Conservation (phyloP, 164 flowering plant genomes). For the Echeveria elegans region DNA sequence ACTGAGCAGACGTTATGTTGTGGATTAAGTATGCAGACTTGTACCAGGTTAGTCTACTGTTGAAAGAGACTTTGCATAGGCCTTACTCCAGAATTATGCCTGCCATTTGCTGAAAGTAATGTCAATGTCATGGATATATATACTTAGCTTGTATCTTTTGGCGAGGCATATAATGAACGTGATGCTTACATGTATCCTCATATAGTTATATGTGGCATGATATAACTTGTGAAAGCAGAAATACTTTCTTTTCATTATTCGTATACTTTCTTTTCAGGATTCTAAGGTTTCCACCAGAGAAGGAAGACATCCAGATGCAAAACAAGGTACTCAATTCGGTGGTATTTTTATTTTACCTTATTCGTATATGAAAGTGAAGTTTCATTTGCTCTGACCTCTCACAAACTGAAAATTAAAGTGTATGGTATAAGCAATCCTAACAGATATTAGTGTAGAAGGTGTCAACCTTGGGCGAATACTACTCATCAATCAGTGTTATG, state of each 20-base stretch:
- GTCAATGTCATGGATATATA: not conserved
- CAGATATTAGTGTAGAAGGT: not conserved
- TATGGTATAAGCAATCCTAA: not conserved
- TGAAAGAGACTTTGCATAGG: not conserved
- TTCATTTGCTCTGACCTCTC: not conserved
- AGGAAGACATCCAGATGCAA: conserved; percentile 39
- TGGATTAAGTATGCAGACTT: conserved; percentile 84
- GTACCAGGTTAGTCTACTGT: conserved; percentile 47
- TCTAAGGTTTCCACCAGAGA: conserved; percentile 22
- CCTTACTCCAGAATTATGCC: not conserved
- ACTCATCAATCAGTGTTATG: not conserved
- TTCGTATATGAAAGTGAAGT: not conserved
- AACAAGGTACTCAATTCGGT: conserved; percentile 16
- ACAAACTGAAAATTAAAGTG: not conserved
- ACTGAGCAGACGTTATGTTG: no score
- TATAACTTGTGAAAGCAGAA: not conserved
- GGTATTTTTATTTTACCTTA: not conserved
- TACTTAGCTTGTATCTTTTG: not conserved
- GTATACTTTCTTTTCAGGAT: conserved; percentile 19
- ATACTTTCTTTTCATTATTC: not conserved
- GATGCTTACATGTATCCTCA: not conserved
- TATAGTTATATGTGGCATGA: not conserved
- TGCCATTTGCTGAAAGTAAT: not conserved
- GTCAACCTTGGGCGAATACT: not conserved
- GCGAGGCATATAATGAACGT: not conserved